Evolutionary conservation across 1,139 yeast genomes (phyloP), one percentile per base, ranked within the genome.

Genomic region (Suhomyces coccinellae): DNA sequence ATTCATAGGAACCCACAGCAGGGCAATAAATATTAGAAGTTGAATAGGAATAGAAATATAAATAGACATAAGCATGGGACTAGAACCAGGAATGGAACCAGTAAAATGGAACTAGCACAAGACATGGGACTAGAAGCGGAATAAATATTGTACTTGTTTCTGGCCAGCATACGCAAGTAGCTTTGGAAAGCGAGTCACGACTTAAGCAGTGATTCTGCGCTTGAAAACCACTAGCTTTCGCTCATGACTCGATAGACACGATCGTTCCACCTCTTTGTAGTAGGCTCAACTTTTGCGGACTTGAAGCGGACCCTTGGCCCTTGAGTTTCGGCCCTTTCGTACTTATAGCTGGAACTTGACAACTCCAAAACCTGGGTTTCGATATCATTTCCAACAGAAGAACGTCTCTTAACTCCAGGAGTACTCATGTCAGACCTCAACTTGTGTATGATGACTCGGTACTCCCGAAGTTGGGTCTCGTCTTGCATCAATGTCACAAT

Each of bases 401-500:
- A 49, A 11, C 36, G 33, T 30, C 56, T 39, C 40, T 63, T 63
- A 31, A 68, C 53, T 0, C 75, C 71, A 0, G 77, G 77, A 1
- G 62, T 60, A 7, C 63, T 49, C 73, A 77, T 66, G 16, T 71
- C 77, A 9, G 63, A 55, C 40, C 81, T 57, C 45, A 74, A 56
- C 27, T 58, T 59, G 45, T 71, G 73, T 49, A 74, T 69, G 38
- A 69, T 70, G 4, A 61, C 52, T 43, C 79, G 60, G 50, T 68
- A 69, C 14, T 55, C 50, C n/a, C 49, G 45, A 28, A 76, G 56
- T 20, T 62, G 55, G 1, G 54, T 50, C 4, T 57, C 55, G 45
- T 66, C 56, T 14, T 63, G 63, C 16, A 75, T 53, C 14, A 75
- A 56, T 14, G 53, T 55, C 14, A 63, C 45, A 6, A 71, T 58